phyloP scores from a whole-genome alignment of 2,329 filamentous ascomycete species.

The Sphaerulina populicola region DNA sequence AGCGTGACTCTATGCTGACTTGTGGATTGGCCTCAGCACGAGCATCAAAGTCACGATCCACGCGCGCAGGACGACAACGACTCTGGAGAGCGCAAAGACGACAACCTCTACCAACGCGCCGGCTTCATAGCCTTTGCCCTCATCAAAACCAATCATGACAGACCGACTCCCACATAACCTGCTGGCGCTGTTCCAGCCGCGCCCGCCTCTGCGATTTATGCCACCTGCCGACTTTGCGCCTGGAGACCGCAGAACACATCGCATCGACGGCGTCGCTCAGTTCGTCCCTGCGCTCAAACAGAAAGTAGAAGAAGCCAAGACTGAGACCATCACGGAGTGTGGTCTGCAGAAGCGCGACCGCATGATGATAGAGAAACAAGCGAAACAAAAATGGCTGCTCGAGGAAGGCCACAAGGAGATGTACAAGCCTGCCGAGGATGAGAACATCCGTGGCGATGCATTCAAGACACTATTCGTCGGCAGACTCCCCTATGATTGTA shows the following conservation, averaged over 20 bases:
- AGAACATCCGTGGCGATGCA: constrained; percentile 83
- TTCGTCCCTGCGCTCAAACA: constrained; percentile 66
- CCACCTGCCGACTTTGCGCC: constrained; percentile 74
- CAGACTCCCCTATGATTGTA: constrained; percentile 79
- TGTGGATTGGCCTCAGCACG: not conserved
- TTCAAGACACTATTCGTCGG: constrained; percentile 93
- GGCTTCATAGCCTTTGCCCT: constrained; percentile 4
- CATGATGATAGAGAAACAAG: constrained; percentile 70
- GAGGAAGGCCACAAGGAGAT: constrained; percentile 53
- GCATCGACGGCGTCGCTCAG: constrained; percentile 63
- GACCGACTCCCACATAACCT: constrained; percentile 92
- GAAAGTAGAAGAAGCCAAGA: constrained; percentile 53
- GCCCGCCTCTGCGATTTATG: constrained; percentile 83
- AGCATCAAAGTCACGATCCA: not conserved
- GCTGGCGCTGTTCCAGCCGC: constrained; percentile 87
- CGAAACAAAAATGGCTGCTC: constrained; percentile 54
- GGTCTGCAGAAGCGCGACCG: constrained; percentile 85
- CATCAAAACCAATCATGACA: constrained; percentile 57
- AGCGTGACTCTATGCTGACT: not conserved
- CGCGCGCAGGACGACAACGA: not conserved
- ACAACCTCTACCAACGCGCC: not conserved
- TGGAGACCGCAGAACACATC: constrained; percentile 67
- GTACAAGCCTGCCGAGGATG: constrained; percentile 78
- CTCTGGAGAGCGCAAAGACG: not conserved
- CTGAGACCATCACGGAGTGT: constrained; percentile 68